These are phyloP conservation scores for Misopates orontium DNA, from an alignment of 257 asterid species.

Conservation along the genomic window DNA sequence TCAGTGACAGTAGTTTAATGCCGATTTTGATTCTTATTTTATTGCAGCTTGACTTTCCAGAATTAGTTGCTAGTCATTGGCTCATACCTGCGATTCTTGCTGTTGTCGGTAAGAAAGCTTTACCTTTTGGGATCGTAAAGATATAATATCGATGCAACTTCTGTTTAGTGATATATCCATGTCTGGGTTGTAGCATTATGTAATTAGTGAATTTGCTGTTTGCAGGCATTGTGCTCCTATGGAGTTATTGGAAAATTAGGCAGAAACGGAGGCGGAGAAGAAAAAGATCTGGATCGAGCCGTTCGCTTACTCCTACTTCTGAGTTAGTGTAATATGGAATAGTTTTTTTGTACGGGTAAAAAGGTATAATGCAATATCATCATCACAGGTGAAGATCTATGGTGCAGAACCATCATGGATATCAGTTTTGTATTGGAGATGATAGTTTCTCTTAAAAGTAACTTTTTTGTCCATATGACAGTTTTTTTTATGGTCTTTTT, in stretches of 20 bases:
- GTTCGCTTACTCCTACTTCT: conserved; percentile 47
- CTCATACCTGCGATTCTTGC: conserved; percentile 74
- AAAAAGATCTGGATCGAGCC: conserved; percentile 59
- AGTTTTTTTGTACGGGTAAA: conserved; percentile 10
- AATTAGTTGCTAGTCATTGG: conserved; percentile 85
- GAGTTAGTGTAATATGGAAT: conserved; percentile 1
- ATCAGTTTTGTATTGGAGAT: conserved; percentile 19
- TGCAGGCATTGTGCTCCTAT: conserved; percentile 65
- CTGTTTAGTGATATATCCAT: not conserved
- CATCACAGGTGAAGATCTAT: conserved; percentile 5
- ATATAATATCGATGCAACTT: not conserved
- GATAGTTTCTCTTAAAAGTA: not conserved
- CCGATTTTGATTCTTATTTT: not conserved
- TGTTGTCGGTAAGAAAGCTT: conserved; percentile 55
- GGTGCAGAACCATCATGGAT: conserved; percentile 13
- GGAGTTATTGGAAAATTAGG: conserved; percentile 77
- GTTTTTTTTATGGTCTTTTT: not conserved
- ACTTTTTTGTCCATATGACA: not conserved
- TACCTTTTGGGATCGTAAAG: too few relatives aligned
- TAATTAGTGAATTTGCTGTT: conserved; percentile 18
- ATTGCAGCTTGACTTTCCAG: conserved; percentile 83
- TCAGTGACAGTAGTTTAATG: conserved; percentile 17
- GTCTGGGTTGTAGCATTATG: not conserved
- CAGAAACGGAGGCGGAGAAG: conserved; percentile 83
- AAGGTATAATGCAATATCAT: not conserved